Conservation (phyloP, 1,284 basidiomycete species). For the Golubevia sp. region DNA sequence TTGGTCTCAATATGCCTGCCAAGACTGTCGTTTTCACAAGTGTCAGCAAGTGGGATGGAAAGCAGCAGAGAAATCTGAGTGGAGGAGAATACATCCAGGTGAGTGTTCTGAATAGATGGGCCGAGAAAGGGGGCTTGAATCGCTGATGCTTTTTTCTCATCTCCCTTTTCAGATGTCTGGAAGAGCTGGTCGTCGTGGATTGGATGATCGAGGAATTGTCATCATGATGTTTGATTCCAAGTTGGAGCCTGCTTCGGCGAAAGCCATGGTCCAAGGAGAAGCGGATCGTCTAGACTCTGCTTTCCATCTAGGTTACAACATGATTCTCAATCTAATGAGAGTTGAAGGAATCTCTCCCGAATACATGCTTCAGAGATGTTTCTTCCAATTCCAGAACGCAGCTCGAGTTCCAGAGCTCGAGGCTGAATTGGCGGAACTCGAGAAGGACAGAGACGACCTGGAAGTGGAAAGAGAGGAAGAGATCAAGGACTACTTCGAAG, state of each 20-base stretch:
- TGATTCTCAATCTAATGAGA: conserved; percentile 97
- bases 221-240: conserved; percentile 99
- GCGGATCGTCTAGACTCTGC: conserved; percentile 96
- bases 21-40: conserved; percentile 98
- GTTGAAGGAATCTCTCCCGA: conserved; percentile 98
- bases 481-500: conserved; percentile 88
- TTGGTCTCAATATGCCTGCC: conserved; percentile 99
- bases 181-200: conserved; percentile 91
- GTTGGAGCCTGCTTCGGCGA: conserved; percentile 87
- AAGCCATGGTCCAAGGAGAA: conserved; percentile 97
- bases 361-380: conserved; percentile 96
- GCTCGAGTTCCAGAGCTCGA: conserved; percentile 85
- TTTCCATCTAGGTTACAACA: conserved; percentile 98
- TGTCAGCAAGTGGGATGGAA: conserved; percentile 94
- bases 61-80: conserved; percentile 83
- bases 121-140: not conserved
- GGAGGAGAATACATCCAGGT: conserved; percentile 64
- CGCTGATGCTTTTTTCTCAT: not conserved
- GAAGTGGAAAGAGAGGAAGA: conserved; percentile 80
- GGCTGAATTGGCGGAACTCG: conserved; percentile 78
- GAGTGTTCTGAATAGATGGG: conserved; percentile 23
- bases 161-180: conserved; percentile 92
- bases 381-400: conserved; percentile 97
- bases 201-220: conserved; percentile 98
- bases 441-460: conserved; percentile 72